Base-by-base conservation (phyloP, 495 filamentous ascomycete species). In the Saxophila tyrrhenica region DNA sequence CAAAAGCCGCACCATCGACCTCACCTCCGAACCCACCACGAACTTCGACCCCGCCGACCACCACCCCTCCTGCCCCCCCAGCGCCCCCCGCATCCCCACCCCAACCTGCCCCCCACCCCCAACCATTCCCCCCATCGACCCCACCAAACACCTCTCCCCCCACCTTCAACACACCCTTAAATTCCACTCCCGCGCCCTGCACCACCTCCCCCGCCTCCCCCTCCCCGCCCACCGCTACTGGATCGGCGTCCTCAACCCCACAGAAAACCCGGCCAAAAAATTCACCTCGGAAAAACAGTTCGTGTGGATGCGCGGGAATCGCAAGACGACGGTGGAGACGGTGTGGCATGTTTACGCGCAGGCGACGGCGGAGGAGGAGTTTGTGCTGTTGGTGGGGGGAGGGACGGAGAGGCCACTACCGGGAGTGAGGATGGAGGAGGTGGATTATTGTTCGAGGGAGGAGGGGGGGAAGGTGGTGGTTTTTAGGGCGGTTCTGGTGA, bases 281-380 rank as follows among this genome's bases (percentile, higher is more conserved):
- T n/a, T 42, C 39, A 25, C 7, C 20, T 7, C 16, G 11, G 50
- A 56, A 42, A 54, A 61, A 39, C 24, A 50, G 43, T 61, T 53
- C 50, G 52, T 32, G 21, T 60, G 57, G 58, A 48, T 61, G 29
- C 41, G 44, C 17, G 58, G 53, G n/a, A 61, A 61, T 42, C 53
- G 58, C 21, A 19, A 50, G 29, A 56, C 45, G 8, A 56, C 53
- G 22, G 44, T 57, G 2, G 23, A 38, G 15, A 61, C 58, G 20
- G 38, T 61, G 24, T 43, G 43, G 42, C 25, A 61, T 20, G 24
- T 32, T 8, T 52, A 49, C 44, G 15, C 17, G 2, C 35, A 35
- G 13, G 42, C 45, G 25, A 52, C 58, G 1, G 22, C 39, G 20
- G 15, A 19, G 48, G 50, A 56, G 29, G 49, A 50, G 1, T 56